Evolutionary conservation across 2,329 filamentous ascomycete species (phyloP).

Genomic region (Beauveria sp.): DNA sequence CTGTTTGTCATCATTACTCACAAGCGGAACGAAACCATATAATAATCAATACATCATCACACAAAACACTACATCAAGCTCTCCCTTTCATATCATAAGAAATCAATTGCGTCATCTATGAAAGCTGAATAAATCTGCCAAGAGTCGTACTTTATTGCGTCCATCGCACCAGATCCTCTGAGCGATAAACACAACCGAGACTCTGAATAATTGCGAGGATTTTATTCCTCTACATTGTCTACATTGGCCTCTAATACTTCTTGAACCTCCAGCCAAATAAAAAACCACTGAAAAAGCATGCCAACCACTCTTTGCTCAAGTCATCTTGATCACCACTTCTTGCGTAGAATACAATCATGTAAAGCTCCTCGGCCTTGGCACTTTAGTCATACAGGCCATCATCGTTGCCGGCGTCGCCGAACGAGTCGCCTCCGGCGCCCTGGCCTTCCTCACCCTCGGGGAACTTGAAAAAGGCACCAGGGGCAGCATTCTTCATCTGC

Average conservation of each 20-base stretch:
- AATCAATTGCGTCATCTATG: slow-evolving; percentile 28
- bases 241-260: slow-evolving; percentile 14
- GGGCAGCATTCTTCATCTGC: slow-evolving; percentile 97
- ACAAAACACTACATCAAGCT: not conserved
- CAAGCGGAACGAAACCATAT: not conserved
- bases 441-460: slow-evolving; percentile 63
- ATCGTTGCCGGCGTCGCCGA: slow-evolving; percentile 85
- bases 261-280: slow-evolving; percentile 27
- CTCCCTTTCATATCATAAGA: slow-evolving; percentile 5
- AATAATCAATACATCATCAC: not conserved
- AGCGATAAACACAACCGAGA: not conserved
- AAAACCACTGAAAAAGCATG: slow-evolving; percentile 15
- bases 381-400: slow-evolving; percentile 93
- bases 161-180: not conserved
- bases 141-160: not conserved
- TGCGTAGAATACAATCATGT: slow-evolving; percentile 14
- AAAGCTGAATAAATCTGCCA: slow-evolving; percentile 17
- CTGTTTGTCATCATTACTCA: not conserved
- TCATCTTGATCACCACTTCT: not conserved
- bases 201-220: slow-evolving; percentile 1
- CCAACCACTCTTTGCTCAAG: slow-evolving; percentile 7
- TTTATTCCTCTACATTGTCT: slow-evolving; percentile 19
- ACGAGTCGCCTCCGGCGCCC: slow-evolving; percentile 53
- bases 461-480: slow-evolving; percentile 98
- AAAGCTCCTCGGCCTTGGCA: not conserved